These are phyloP conservation scores for Boletus smithii DNA, from an alignment of 1,284 basidiomycete species.

Conservation along the genomic window DNA sequence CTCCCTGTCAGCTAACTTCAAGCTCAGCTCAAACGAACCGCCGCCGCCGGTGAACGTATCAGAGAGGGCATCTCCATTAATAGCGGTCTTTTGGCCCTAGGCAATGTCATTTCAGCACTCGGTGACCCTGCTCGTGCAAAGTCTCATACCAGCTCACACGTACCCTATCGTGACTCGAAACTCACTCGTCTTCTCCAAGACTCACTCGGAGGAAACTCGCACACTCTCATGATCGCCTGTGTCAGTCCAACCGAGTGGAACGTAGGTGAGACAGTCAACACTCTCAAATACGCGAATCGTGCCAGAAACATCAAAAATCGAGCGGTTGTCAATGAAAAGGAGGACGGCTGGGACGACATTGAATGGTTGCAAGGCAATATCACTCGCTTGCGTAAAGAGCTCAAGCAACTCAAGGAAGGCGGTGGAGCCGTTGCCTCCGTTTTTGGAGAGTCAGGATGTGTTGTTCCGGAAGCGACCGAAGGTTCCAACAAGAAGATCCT, in stretches of 20 bases:
- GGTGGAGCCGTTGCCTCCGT: slow-evolving; percentile 32
- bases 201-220: slow-evolving; percentile 96
- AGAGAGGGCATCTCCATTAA: slow-evolving; percentile 98
- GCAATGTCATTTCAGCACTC: slow-evolving; percentile 97
- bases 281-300: slow-evolving; percentile 96
- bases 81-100: slow-evolving; percentile 91
- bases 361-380: slow-evolving; percentile 92
- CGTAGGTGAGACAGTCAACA: slow-evolving; percentile 91
- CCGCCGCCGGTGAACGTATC: slow-evolving; percentile 90
- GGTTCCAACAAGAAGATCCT: slow-evolving; percentile 69
- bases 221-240: slow-evolving; percentile 99
- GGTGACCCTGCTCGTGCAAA: slow-evolving; percentile 88
- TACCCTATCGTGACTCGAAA: slow-evolving; percentile 97
- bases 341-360: slow-evolving; percentile 98
- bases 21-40: slow-evolving; percentile 82
- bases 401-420: slow-evolving; percentile 73
- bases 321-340: slow-evolving; percentile 88
- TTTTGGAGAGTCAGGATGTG: slow-evolving; percentile 29
- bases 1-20: slow-evolving; percentile 16
- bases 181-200: slow-evolving; percentile 93
- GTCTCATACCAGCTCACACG: slow-evolving; percentile 74
- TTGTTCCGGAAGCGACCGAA: slow-evolving; percentile 40
- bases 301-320: slow-evolving; percentile 97
- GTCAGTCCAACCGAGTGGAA: slow-evolving; percentile 97
- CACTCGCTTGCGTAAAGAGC: slow-evolving; percentile 79